These are phyloP conservation scores for Crithidia fasciculata DNA, from an alignment of 208 protist genomes.

Conservation along the genomic window DNA sequence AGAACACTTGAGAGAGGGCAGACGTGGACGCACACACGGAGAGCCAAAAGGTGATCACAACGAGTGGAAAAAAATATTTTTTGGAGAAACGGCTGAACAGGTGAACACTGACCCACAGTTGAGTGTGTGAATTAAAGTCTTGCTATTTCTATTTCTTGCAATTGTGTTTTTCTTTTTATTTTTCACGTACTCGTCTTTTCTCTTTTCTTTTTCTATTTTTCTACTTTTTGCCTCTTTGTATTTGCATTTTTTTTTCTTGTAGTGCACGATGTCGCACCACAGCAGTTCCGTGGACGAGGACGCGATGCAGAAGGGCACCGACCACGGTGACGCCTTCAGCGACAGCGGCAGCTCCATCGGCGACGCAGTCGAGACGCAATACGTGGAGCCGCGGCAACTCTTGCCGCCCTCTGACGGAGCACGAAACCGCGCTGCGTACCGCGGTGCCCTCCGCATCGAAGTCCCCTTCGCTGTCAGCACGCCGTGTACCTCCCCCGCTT, in stretches of 20 bases:
- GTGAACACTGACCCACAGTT: no score
- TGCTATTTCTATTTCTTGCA: background rate
- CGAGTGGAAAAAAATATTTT: background rate
- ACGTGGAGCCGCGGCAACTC: no score
- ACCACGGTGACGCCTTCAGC: background rate
- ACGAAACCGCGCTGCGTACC: background rate
- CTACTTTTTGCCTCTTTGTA: no score
- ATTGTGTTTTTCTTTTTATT: background rate
- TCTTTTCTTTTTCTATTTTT: slow-evolving; percentile 11
- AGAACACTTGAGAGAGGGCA: no score
- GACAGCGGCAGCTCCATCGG: background rate
- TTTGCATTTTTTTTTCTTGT: background rate
- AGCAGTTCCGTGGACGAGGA: background rate
- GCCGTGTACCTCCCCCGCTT: slow-evolving; percentile 19
- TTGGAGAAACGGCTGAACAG: no score
- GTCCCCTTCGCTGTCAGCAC: slow-evolving; percentile 15
- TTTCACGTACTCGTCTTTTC: background rate
- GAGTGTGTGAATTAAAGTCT: no score
- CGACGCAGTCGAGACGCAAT: background rate
- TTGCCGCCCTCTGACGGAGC: no score
- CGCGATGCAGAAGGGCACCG: background rate
- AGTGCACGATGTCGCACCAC: background rate
- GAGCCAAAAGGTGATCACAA: background rate
- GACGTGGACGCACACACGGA: background rate
- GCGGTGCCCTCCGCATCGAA: slow-evolving; percentile 32